Conservation (phyloP, 2,329 filamentous ascomycete genomes). For the Calonectria honghensis region DNA sequence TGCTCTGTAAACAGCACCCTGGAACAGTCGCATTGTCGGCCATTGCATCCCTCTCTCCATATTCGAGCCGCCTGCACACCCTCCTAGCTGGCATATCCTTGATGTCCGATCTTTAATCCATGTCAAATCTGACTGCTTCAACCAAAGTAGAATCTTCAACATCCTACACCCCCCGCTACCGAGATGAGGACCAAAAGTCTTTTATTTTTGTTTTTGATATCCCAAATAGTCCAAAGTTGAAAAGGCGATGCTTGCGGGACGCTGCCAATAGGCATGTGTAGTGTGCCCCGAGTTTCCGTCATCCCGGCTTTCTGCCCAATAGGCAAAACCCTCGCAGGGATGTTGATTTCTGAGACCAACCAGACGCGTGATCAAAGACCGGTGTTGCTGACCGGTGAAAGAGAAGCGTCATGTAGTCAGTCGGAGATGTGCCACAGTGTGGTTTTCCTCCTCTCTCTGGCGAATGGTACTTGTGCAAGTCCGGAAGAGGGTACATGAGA, state of each 20-base stretch:
- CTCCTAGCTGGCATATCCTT: constrained; percentile 36
- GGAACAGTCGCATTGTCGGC: constrained; percentile 11
- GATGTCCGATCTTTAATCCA: constrained; percentile 46
- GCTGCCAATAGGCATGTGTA: constrained; percentile 5
- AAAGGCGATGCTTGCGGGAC: constrained; percentile 45
- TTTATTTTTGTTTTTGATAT: background rate
- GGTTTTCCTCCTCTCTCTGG: background rate
- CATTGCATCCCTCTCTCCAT: background rate
- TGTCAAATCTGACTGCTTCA: constrained; percentile 45
- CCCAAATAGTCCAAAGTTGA: constrained; percentile 28
- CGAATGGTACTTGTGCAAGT: constrained; percentile 21
- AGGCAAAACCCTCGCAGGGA: constrained; percentile 27
- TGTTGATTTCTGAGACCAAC: constrained; percentile 44
- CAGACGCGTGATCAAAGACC: constrained; percentile 49
- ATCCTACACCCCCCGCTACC: constrained; percentile 39
- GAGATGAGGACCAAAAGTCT: constrained; percentile 37
- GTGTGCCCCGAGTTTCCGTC: constrained; percentile 28
- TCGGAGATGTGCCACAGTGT: constrained; percentile 35
- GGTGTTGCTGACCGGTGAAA: constrained; percentile 43
- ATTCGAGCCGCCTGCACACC: constrained; percentile 18
- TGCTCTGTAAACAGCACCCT: constrained; percentile 2
- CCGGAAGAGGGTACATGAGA: background rate
- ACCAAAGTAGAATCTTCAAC: constrained; percentile 32
- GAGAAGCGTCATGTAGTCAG: constrained; percentile 15
- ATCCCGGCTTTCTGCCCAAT: constrained; percentile 36